phyloP scores from a whole-genome alignment of 1,284 basidiomycete genomes.

The Coniophora puteana region DNA sequence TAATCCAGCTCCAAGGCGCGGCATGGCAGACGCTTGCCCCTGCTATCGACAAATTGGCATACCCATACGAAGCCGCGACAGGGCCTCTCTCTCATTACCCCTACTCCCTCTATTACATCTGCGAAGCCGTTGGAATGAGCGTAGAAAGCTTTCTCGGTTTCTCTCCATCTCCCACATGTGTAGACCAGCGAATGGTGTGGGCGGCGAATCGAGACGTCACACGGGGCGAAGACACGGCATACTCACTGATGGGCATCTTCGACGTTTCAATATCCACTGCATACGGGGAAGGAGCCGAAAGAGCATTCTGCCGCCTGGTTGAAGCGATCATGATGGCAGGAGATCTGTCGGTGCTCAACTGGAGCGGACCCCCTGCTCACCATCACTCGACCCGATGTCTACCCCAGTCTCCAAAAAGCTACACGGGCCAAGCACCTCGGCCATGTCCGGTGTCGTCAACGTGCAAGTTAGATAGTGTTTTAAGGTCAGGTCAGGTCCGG shows the following conservation, averaged over 20 bases:
- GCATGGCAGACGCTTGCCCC: not conserved
- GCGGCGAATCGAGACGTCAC: constrained; percentile 1
- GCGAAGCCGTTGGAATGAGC: no score
- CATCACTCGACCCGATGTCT: not conserved
- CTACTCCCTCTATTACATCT: no score
- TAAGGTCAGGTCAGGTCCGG: no score
- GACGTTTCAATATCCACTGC: constrained; percentile 1
- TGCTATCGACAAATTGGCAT: no score
- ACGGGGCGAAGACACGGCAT: constrained; percentile 2
- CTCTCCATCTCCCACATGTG: not conserved
- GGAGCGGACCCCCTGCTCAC: not conserved
- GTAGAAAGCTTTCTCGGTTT: no score
- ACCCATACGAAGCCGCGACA: no score
- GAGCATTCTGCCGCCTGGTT: no score
- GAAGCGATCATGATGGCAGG: not conserved
- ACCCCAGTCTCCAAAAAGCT: not conserved
- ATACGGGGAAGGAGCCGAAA: constrained; percentile 3
- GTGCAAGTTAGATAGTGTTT: no score
- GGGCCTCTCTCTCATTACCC: no score
- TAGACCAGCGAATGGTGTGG: constrained; percentile 1
- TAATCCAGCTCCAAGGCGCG: not conserved
- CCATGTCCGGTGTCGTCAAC: no score
- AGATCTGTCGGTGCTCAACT: not conserved
- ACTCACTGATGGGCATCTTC: constrained; percentile 4
- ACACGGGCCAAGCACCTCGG: no score